phyloP scores from a whole-genome alignment of 2,329 filamentous ascomycete species.

The Aspergillus phoenicis region DNA sequence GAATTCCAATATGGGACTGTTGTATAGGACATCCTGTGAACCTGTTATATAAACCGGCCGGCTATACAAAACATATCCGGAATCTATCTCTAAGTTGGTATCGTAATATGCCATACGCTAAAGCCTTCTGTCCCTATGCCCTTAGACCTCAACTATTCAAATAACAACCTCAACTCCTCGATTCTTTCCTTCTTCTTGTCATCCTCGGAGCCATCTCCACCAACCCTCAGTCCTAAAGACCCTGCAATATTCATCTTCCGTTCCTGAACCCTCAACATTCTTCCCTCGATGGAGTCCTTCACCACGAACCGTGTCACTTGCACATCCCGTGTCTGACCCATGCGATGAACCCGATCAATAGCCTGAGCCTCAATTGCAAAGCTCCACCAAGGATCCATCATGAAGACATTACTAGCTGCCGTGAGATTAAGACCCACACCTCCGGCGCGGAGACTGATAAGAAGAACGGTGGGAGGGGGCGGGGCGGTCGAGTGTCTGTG shows the following conservation, averaged over 20 bases:
- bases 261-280: conserved; percentile 92
- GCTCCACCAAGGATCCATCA: conserved; percentile 99
- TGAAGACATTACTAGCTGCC: conserved; percentile 83
- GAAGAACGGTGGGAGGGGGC: conserved; percentile 57
- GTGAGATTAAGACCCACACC: conserved; percentile 94
- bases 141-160: conserved; percentile 46
- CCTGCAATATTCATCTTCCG: conserved; percentile 88
- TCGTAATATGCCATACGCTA: too few relatives aligned
- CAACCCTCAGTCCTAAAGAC: conserved; percentile 91
- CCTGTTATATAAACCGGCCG: too few relatives aligned
- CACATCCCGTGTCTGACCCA: conserved; percentile 89
- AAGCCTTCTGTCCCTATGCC: too few relatives aligned
- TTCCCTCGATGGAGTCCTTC: conserved; percentile 86
- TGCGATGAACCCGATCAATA: conserved; percentile 94
- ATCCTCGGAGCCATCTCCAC: conserved; percentile 84
- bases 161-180: conserved; percentile 89
- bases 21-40: too few relatives aligned
- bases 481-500: conserved; percentile 14
- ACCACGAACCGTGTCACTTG: conserved; percentile 87
- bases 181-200: conserved; percentile 88
- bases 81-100: too few relatives aligned
- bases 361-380: conserved; percentile 96
- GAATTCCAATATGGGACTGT: too few relatives aligned
- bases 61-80: too few relatives aligned
- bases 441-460: conserved; percentile 84